Conservation (phyloP, 495 filamentous ascomycete genomes). For the Penicillium turbatum region DNA sequence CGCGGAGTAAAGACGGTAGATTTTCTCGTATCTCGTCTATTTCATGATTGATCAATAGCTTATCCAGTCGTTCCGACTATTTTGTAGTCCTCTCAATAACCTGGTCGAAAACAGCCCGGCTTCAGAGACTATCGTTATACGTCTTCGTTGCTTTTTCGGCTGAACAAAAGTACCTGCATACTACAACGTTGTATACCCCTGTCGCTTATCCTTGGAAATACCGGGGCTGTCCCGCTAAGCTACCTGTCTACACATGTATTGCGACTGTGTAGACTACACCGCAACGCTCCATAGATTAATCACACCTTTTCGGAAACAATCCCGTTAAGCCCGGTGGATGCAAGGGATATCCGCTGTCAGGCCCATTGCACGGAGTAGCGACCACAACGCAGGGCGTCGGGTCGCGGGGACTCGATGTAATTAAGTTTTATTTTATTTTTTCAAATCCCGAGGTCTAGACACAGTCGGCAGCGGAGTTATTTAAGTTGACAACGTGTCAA, state of each 20-base stretch:
- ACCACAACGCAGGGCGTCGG: not conserved
- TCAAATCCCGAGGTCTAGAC: not conserved
- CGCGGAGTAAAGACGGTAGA: too few species aligned
- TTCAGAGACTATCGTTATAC: too few species aligned
- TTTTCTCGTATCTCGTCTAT: too few species aligned
- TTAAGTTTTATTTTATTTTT: not conserved
- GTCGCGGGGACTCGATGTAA: not conserved
- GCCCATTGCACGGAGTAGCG: not conserved
- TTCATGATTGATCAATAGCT: too few species aligned
- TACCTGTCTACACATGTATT: not conserved
- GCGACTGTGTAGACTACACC: not conserved
- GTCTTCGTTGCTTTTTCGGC: too few species aligned
- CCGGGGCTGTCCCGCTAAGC: too few species aligned
- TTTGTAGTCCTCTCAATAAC: too few species aligned
- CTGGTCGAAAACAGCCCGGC: too few species aligned
- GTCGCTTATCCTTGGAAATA: too few species aligned
- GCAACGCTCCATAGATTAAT: not conserved
- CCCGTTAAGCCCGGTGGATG: not conserved
- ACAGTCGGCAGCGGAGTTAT: not conserved
- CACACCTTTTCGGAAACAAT: not conserved
- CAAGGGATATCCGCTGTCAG: slow-evolving; percentile 3
- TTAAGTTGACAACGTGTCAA: not conserved
- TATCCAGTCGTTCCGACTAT: too few species aligned
- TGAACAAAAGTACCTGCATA: too few species aligned
- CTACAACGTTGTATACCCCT: too few species aligned